phyloP scores from a whole-genome alignment of 2,329 filamentous ascomycete genomes.

The Ploettnerulaceae sp. region DNA sequence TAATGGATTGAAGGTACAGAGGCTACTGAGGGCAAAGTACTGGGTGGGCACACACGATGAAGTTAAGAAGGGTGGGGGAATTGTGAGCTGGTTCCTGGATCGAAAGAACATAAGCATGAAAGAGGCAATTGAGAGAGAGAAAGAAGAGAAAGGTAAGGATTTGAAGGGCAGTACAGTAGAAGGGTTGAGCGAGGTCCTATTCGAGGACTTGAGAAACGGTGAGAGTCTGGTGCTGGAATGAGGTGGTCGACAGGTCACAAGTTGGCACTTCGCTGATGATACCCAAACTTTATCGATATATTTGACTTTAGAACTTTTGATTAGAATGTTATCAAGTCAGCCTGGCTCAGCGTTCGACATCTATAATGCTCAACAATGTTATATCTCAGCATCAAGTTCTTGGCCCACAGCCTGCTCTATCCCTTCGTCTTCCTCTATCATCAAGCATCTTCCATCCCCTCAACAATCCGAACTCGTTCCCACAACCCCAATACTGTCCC shows the following conservation, averaged over 20 bases:
- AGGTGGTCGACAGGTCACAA: not conserved
- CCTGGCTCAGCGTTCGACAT: too few relatives aligned
- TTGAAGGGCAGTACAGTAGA: slow-evolving; percentile 13
- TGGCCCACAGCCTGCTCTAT: too few relatives aligned
- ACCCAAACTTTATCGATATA: too few relatives aligned
- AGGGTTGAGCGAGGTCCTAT: slow-evolving; percentile 18
- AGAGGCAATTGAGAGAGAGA: slow-evolving; percentile 40
- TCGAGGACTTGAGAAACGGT: slow-evolving; percentile 24
- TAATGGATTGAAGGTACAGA: slow-evolving; percentile 54
- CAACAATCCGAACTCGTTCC: slow-evolving; percentile 1
- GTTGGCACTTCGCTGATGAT: not conserved
- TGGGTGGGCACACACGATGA: slow-evolving; percentile 65
- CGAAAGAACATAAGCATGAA: slow-evolving; percentile 42
- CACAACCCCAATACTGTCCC: slow-evolving; percentile 1
- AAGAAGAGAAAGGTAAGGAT: slow-evolving; percentile 23
- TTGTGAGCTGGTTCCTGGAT: slow-evolving; percentile 49
- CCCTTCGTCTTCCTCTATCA: too few relatives aligned
- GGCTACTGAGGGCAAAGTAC: slow-evolving; percentile 49
- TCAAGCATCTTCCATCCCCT: slow-evolving; percentile 4
- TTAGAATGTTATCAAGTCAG: too few relatives aligned
- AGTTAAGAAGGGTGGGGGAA: slow-evolving; percentile 52
- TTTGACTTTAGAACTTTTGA: too few relatives aligned
- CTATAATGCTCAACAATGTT: too few relatives aligned
- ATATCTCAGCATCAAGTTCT: too few relatives aligned
- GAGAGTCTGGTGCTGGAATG: slow-evolving; percentile 24